phyloP scores from a whole-genome alignment of 2,329 filamentous ascomycete genomes.

The Aaosphaeria arxii region DNA sequence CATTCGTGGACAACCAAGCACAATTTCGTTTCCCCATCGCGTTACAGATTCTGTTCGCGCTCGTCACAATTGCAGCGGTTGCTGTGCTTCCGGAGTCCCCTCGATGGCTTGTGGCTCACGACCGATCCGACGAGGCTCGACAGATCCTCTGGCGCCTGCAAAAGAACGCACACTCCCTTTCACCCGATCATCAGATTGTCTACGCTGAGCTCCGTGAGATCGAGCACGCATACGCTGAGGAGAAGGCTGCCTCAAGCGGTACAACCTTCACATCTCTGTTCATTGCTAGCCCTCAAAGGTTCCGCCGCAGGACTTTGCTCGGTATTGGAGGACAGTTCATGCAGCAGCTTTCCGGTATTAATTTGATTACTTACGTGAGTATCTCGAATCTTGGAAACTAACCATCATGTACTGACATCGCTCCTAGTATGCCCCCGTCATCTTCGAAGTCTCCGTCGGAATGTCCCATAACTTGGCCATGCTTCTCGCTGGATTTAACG shows the following conservation, averaged over 20 bases:
- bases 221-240: too few species aligned
- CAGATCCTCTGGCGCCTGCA: constrained; percentile 47
- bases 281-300: too few species aligned
- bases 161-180: not conserved
- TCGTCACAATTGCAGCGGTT: constrained; percentile 44
- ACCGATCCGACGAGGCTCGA: constrained; percentile 45
- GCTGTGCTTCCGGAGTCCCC: constrained; percentile 49
- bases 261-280: too few species aligned
- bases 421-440: constrained; percentile 56
- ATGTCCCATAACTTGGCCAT: constrained; percentile 51
- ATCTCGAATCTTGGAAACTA: not conserved
- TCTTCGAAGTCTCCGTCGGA: constrained; percentile 58
- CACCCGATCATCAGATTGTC: too few species aligned
- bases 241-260: too few species aligned
- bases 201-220: too few species aligned
- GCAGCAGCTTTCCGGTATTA: constrained; percentile 45
- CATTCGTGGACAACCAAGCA: constrained; percentile 1
- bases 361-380: not conserved
- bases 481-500: constrained; percentile 56
- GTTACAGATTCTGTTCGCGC: constrained; percentile 50
- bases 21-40: constrained; percentile 36
- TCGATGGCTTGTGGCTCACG: constrained; percentile 47
- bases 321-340: constrained; percentile 55
- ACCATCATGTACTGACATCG: constrained; percentile 36
- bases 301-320: constrained; percentile 40